These are phyloP conservation scores for Cajanus cajan DNA, from an alignment of 306 rosid genomes.

Conservation along the genomic window DNA sequence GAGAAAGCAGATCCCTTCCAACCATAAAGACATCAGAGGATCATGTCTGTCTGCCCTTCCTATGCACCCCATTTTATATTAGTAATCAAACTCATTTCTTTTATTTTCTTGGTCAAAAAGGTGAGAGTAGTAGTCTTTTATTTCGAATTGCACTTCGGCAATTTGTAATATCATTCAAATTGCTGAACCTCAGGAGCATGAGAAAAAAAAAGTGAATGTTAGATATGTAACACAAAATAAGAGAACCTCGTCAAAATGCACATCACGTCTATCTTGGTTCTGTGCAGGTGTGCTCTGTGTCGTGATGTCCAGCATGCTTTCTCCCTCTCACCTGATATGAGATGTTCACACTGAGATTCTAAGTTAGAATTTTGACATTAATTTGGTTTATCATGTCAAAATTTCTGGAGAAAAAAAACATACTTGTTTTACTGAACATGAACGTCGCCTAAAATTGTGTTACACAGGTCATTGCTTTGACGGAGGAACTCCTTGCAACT, in stretches of 20 bases:
- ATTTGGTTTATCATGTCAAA: constrained; percentile 41
- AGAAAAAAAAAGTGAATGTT: constrained; percentile 3
- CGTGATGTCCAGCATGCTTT: constrained; percentile 75
- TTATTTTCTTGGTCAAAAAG: constrained; percentile 50
- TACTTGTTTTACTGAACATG: constrained; percentile 31
- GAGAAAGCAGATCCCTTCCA: constrained; percentile 12
- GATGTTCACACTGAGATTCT: constrained; percentile 75
- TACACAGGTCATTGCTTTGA: constrained; percentile 84
- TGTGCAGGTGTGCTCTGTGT: constrained; percentile 89
- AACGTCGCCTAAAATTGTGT: constrained; percentile 50
- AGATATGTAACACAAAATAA: constrained; percentile 37
- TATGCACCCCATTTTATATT: constrained; percentile 38
- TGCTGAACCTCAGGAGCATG: constrained; percentile 39
- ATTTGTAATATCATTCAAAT: constrained; percentile 39
- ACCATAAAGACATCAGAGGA: constrained; percentile 19
- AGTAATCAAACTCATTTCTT: constrained; percentile 36
- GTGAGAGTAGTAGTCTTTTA: constrained; percentile 45
- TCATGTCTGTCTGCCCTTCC: constrained; percentile 41
- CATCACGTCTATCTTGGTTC: constrained; percentile 84
- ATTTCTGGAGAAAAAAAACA: constrained; percentile 15
- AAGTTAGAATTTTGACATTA: constrained; percentile 60
- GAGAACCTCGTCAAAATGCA: constrained; percentile 56
- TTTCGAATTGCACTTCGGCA: constrained; percentile 29
- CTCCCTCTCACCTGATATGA: constrained; percentile 65
- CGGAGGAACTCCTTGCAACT: constrained; percentile 87